Evolutionary conservation across 805 yeast species (phyloP).

Genomic region (Spathaspora sp.): DNA sequence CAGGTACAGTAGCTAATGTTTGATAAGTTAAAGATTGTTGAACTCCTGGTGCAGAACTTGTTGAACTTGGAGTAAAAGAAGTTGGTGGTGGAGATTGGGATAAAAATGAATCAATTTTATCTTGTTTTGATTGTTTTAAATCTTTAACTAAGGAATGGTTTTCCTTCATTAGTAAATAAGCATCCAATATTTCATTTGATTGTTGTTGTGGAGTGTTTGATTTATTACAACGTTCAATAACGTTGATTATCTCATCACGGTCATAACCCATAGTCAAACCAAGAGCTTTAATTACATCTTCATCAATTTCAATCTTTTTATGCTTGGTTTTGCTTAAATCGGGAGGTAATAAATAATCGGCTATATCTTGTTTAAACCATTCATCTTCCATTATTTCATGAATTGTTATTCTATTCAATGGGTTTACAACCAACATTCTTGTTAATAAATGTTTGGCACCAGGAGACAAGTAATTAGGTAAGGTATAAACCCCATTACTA

Average conservation of each 20-base stretch:
- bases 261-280: slow-evolving; percentile 87
- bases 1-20: slow-evolving; percentile 45
- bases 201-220: slow-evolving; percentile 26
- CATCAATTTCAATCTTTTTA: slow-evolving; percentile 56
- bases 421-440: slow-evolving; percentile 91
- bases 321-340: slow-evolving; percentile 35
- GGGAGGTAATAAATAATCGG: slow-evolving; percentile 72
- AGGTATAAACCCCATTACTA: slow-evolving; percentile 85
- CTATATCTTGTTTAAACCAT: slow-evolving; percentile 83
- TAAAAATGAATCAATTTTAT: slow-evolving; percentile 54
- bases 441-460: slow-evolving; percentile 84
- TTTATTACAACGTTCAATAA: slow-evolving; percentile 52
- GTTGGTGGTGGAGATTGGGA: slow-evolving; percentile 61
- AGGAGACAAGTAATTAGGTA: slow-evolving; percentile 79
- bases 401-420: slow-evolving; percentile 88
- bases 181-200: slow-evolving; percentile 76
- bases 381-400: slow-evolving; percentile 90
- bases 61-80: slow-evolving; percentile 17
- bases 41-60: slow-evolving; percentile 38
- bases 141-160: slow-evolving; percentile 69
- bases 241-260: slow-evolving; percentile 74
- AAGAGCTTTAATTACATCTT: slow-evolving; percentile 69
- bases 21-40: slow-evolving; percentile 45
- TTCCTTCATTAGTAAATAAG: slow-evolving; percentile 78
- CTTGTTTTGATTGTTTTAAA: slow-evolving; percentile 49